phyloP scores from a whole-genome alignment of 176 grass and related monocot species.

The maize (Zea mays) region DNA sequence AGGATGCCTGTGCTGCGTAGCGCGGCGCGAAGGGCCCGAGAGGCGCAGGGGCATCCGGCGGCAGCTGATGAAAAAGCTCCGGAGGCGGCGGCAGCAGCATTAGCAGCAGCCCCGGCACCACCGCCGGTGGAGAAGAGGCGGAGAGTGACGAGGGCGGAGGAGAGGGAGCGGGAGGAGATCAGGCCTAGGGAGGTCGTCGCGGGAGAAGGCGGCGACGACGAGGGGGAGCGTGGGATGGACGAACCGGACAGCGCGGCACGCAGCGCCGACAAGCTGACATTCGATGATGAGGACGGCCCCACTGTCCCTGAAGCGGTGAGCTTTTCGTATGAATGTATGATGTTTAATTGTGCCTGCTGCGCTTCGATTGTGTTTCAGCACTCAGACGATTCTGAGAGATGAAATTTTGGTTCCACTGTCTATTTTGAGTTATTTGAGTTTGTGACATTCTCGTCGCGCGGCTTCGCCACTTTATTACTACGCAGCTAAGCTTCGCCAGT shows the following conservation, averaged over 20 bases:
- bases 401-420: slow-evolving; percentile 12
- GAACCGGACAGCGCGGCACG: slow-evolving; percentile 43
- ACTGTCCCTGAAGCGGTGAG: slow-evolving; percentile 83
- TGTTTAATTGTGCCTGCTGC: slow-evolving; percentile 1
- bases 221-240: slow-evolving; percentile 53
- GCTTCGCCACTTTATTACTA: too few species aligned
- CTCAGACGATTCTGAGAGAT: not conserved
- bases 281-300: slow-evolving; percentile 62
- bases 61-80: slow-evolving; percentile 11
- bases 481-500: too few species aligned
- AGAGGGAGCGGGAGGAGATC: slow-evolving; percentile 43
- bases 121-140: slow-evolving; percentile 39
- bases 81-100: slow-evolving; percentile 3
- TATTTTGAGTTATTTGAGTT: too few species aligned
- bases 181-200: slow-evolving; percentile 40
- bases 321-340: slow-evolving; percentile 14
- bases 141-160: slow-evolving; percentile 37
- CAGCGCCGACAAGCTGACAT: slow-evolving; percentile 47
- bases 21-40: slow-evolving; percentile 61
- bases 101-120: slow-evolving; percentile 30
- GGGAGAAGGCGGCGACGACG: slow-evolving; percentile 33
- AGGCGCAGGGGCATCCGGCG: slow-evolving; percentile 56
- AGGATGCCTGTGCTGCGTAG: slow-evolving; percentile 84
- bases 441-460: too few species aligned
- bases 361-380: not conserved